Conservation (phyloP, 176 grass and related monocot genomes). For the Pontederia paniculata region DNA sequence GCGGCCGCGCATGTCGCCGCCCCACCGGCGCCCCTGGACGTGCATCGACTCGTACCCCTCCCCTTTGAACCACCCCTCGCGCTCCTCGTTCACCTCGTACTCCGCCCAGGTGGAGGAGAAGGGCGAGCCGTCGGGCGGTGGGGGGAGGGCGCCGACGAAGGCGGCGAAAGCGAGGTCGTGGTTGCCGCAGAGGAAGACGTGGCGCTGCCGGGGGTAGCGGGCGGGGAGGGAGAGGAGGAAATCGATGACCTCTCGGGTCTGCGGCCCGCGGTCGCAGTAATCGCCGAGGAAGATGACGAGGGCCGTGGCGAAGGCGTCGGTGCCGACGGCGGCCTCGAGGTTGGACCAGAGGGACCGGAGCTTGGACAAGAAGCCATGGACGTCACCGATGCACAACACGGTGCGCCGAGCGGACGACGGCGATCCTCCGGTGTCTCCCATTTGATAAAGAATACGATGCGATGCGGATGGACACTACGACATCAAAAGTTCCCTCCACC, state of each 20-base stretch:
- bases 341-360: constrained; percentile 73
- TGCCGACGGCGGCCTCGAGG: constrained; percentile 33
- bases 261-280: constrained; percentile 73
- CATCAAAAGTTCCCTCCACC: no score
- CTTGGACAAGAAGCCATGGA: constrained; percentile 81
- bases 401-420: constrained; percentile 9
- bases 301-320: constrained; percentile 56
- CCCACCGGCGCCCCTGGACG: constrained; percentile 75
- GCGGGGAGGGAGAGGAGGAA: constrained; percentile 55
- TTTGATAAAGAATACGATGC: no score
- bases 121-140: constrained; percentile 39
- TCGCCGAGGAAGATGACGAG: constrained; percentile 94
- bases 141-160: constrained; percentile 69
- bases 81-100: constrained; percentile 49
- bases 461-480: no score
- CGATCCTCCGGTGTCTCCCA: neutral
- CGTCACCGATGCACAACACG: constrained; percentile 82
- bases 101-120: constrained; percentile 70
- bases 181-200: constrained; percentile 95
- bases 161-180: constrained; percentile 86
- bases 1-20: constrained; percentile 42
- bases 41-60: constrained; percentile 64
- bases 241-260: constrained; percentile 48
- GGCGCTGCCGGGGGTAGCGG: constrained; percentile 46
- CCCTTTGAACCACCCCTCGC: constrained; percentile 73